Evolutionary conservation across 495 filamentous ascomycete genomes (phyloP).

Genomic region (Talaromyces ruber): DNA sequence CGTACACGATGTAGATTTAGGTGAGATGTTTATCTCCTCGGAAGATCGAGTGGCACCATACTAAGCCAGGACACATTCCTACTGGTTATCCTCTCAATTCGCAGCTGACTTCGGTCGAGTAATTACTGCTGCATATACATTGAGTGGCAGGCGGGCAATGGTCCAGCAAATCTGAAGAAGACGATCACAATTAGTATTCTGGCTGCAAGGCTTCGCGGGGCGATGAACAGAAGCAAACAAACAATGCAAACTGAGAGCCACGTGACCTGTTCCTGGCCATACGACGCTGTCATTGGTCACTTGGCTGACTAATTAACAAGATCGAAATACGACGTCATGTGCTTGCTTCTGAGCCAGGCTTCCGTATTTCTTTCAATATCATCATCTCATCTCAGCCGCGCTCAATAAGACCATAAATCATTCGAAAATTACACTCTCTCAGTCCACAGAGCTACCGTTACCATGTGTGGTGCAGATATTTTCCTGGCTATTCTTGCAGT

Average conservation of each 20-base stretch:
- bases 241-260: background rate
- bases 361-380: background rate
- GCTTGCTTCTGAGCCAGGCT: background rate
- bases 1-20: no score
- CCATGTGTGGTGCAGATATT: conserved; percentile 69
- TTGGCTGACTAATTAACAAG: background rate
- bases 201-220: no score
- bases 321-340: background rate
- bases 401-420: background rate
- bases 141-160: background rate
- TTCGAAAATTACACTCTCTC: background rate
- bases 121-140: no score
- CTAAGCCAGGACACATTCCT: background rate
- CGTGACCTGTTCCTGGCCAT: background rate
- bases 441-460: background rate
- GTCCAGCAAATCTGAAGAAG: background rate
- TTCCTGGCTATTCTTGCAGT: conserved; percentile 85
- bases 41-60: background rate
- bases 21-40: background rate
- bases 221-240: background rate
- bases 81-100: background rate
- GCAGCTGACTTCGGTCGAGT: background rate
- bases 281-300: background rate
- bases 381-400: background rate
- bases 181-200: background rate